Conservation (phyloP, 805 yeast species). For the Nematodospora valgi region DNA sequence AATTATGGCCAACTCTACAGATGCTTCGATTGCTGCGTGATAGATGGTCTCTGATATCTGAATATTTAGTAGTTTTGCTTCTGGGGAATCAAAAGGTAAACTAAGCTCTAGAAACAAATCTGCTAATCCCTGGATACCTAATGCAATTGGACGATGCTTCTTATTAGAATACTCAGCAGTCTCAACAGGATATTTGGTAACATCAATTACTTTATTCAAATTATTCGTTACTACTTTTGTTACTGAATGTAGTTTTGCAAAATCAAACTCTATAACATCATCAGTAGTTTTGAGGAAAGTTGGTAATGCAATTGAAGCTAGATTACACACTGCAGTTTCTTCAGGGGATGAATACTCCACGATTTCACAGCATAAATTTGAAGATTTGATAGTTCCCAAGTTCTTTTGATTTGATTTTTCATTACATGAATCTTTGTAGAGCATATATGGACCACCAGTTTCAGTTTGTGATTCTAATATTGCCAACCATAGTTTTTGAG, state of each 20-base stretch:
- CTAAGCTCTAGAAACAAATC: conserved; percentile 80
- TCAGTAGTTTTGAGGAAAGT: conserved; percentile 46
- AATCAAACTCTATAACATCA: conserved; percentile 61
- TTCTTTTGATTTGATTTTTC: conserved; percentile 85
- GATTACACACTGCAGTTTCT: conserved; percentile 93
- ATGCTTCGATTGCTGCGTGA: conserved; percentile 88
- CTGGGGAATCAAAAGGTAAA: conserved; percentile 80
- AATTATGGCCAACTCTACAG: conserved; percentile 70
- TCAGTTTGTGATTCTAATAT: conserved; percentile 91
- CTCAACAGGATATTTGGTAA: conserved; percentile 78
- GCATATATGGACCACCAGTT: conserved; percentile 94
- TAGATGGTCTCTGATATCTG: conserved; percentile 94
- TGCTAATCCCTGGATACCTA: conserved; percentile 97
- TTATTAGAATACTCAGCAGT: conserved; percentile 73
- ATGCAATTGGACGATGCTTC: conserved; percentile 89
- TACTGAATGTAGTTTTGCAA: conserved; percentile 68
- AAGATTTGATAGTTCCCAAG: conserved; percentile 87
- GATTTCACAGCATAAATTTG: conserved; percentile 92
- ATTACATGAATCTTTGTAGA: conserved; percentile 92
- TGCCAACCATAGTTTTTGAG: conserved; percentile 88
- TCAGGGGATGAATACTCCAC: conserved; percentile 89
- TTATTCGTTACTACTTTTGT: conserved; percentile 77
- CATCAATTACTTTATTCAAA: conserved; percentile 79
- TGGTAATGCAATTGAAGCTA: conserved; percentile 89
- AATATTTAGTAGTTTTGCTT: conserved; percentile 70